Evolutionary conservation across 768 basidiomycete genomes (phyloP).

Genomic region (Grammothele lineata): DNA sequence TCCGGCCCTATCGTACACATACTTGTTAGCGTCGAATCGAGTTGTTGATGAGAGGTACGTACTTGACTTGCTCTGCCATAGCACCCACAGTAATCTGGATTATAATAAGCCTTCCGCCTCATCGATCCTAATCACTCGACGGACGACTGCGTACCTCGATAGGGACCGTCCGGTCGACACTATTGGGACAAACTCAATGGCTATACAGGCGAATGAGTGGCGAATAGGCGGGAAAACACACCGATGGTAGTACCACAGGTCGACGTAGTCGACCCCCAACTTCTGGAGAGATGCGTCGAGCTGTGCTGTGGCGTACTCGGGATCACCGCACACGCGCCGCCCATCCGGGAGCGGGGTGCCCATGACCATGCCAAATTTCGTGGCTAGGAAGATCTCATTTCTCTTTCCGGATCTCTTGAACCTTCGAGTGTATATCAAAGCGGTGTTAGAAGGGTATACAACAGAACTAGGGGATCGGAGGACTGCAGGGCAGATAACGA

Average conservation of each 20-base stretch:
- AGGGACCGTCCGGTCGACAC: constrained; percentile 18
- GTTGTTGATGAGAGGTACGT: constrained; percentile 1
- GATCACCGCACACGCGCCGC: constrained; percentile 28
- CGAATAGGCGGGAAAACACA: constrained; percentile 16
- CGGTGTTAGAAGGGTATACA: too few species aligned
- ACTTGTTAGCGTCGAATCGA: background rate
- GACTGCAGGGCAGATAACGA: background rate
- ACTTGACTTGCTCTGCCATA: constrained; percentile 25
- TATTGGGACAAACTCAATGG: constrained; percentile 20
- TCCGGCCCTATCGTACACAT: constrained; percentile 19
- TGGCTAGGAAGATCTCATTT: constrained; percentile 56
- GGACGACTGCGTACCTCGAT: constrained; percentile 16
- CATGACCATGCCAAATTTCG: constrained; percentile 50
- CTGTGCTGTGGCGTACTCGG: constrained; percentile 36
- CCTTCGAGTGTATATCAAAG: constrained; percentile 24
- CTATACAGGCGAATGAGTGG: too few species aligned
- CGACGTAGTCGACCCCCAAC: constrained; percentile 33
- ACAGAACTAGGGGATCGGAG: too few species aligned
- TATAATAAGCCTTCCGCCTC: background rate
- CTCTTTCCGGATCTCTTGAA: constrained; percentile 49
- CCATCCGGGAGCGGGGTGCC: constrained; percentile 18
- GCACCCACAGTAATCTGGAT: constrained; percentile 15
- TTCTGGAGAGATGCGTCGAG: constrained; percentile 36
- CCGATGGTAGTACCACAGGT: constrained; percentile 39
- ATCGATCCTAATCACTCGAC: too few species aligned